Conservation (phyloP, 345 rosid genomes). For the Tarenaya hassleriana region DNA sequence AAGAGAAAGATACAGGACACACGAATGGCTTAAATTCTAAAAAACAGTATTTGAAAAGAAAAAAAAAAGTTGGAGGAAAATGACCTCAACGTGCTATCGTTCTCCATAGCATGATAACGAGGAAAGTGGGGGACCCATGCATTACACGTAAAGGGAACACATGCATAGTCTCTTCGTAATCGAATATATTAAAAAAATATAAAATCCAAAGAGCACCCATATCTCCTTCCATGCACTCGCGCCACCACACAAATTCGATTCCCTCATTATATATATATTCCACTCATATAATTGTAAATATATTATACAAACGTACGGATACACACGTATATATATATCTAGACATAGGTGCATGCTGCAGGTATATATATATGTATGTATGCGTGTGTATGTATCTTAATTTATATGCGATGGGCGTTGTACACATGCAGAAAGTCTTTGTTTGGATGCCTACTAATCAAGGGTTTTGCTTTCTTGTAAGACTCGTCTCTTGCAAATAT, state of each 20-base stretch:
- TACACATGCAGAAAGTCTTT: conserved; percentile 5
- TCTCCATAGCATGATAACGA: conserved; percentile 21
- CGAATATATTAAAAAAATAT: conserved; percentile 30
- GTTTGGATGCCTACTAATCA: neutral
- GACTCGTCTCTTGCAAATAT: neutral
- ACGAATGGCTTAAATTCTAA: too few relatives aligned
- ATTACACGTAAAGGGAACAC: conserved; percentile 50
- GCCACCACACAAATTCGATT: conserved; percentile 20
- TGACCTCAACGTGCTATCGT: conserved; percentile 27
- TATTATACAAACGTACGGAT: conserved; percentile 13
- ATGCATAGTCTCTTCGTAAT: conserved; percentile 22
- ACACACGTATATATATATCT: neutral
- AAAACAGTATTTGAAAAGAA: too few relatives aligned
- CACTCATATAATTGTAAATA: neutral
- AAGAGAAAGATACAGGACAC: too few relatives aligned
- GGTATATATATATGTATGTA: too few relatives aligned
- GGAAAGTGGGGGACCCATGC: conserved; percentile 45
- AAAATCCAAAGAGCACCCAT: too few relatives aligned
- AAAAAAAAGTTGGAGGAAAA: too few relatives aligned
- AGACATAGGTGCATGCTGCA: too few relatives aligned
- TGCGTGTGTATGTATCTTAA: neutral
- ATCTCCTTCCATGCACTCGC: conserved; percentile 11
- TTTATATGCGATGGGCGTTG: too few relatives aligned
- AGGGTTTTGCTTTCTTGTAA: neutral
- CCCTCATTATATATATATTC: conserved; percentile 5